Evolutionary conservation across 2,329 filamentous ascomycete species (phyloP).

Genomic region (Aspergillus sp.): DNA sequence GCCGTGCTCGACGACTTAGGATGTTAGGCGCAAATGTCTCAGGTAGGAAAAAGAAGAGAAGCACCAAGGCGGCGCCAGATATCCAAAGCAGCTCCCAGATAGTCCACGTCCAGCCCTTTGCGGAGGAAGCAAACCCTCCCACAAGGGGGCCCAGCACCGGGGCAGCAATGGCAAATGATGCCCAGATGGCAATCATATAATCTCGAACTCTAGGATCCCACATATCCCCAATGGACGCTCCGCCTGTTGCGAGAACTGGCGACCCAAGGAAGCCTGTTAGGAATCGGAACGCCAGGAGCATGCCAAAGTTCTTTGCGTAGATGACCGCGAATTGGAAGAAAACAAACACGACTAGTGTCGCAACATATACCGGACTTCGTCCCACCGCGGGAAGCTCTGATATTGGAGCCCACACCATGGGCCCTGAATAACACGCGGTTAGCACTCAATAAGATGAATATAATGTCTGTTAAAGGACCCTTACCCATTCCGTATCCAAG

Average conservation of each 20-base stretch:
- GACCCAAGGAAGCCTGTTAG: constrained; percentile 54
- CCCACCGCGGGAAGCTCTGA: constrained; percentile 60
- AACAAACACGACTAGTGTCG: constrained; percentile 58
- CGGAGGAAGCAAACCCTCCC: constrained; percentile 57
- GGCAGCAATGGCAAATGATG: constrained; percentile 50
- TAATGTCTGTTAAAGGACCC: not conserved
- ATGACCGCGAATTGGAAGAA: constrained; percentile 51
- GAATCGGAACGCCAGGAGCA: constrained; percentile 55
- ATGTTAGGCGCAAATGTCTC: constrained; percentile 56
- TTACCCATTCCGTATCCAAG: constrained; percentile 55
- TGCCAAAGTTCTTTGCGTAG: constrained; percentile 48
- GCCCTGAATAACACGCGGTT: constrained; percentile 42
- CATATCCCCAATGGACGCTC: constrained; percentile 44
- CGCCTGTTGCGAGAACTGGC: constrained; percentile 5
- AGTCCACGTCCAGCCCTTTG: constrained; percentile 47
- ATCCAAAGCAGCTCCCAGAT: constrained; percentile 47
- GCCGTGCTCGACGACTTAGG: constrained; percentile 53
- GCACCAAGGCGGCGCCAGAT: constrained; percentile 30
- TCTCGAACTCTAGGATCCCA: not conserved
- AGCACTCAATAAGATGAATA: not conserved
- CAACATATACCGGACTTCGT: constrained; percentile 50
- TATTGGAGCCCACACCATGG: constrained; percentile 63
- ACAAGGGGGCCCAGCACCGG: constrained; percentile 56
- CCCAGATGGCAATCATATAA: constrained; percentile 54
- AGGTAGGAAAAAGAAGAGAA: constrained; percentile 57